phyloP scores from a whole-genome alignment of 2,329 filamentous ascomycete genomes.

The Sordariomycetes sp. region DNA sequence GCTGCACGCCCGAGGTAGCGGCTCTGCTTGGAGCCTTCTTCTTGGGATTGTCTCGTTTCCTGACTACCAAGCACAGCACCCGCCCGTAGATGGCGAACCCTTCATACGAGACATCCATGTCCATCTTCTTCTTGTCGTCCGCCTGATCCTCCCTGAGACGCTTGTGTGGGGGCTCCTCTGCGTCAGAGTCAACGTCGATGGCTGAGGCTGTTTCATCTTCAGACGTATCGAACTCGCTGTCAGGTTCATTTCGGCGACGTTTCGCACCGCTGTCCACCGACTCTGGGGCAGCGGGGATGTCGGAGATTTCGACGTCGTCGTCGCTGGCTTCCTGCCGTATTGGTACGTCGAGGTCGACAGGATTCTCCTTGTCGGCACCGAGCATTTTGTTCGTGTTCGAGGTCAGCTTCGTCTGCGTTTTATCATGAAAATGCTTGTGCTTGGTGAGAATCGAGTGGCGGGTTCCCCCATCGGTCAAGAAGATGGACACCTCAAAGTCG shows the following conservation, averaged over 20 bases:
- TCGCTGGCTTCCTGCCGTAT: slow-evolving; percentile 42
- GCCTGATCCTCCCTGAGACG: slow-evolving; percentile 26
- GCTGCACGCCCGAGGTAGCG: slow-evolving; percentile 18
- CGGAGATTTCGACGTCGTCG: slow-evolving; percentile 17
- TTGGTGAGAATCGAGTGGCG: slow-evolving; percentile 82
- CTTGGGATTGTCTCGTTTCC: slow-evolving; percentile 56
- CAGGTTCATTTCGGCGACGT: slow-evolving; percentile 15
- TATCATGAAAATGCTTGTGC: slow-evolving; percentile 66
- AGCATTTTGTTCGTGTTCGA: slow-evolving; percentile 57
- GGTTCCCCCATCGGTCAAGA: slow-evolving; percentile 77
- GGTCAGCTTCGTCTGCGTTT: slow-evolving; percentile 38
- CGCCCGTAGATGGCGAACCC: slow-evolving; percentile 94
- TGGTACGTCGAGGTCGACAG: slow-evolving; percentile 40
- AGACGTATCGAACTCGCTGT: slow-evolving; percentile 15
- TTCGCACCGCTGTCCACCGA: slow-evolving; percentile 14
- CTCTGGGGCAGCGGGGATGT: slow-evolving; percentile 21
- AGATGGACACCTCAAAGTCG: slow-evolving; percentile 92
- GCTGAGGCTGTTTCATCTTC: slow-evolving; percentile 23
- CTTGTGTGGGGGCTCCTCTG: slow-evolving; percentile 34
- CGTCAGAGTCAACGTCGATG: slow-evolving; percentile 28
- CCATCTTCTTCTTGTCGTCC: slow-evolving; percentile 86
- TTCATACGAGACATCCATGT: slow-evolving; percentile 80
- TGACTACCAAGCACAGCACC: slow-evolving; percentile 83
- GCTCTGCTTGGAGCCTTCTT: slow-evolving; percentile 16
- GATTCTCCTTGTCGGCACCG: slow-evolving; percentile 42